Evolutionary conservation across 495 filamentous ascomycete genomes (phyloP).

Genomic region (Tuber umbilicatum): DNA sequence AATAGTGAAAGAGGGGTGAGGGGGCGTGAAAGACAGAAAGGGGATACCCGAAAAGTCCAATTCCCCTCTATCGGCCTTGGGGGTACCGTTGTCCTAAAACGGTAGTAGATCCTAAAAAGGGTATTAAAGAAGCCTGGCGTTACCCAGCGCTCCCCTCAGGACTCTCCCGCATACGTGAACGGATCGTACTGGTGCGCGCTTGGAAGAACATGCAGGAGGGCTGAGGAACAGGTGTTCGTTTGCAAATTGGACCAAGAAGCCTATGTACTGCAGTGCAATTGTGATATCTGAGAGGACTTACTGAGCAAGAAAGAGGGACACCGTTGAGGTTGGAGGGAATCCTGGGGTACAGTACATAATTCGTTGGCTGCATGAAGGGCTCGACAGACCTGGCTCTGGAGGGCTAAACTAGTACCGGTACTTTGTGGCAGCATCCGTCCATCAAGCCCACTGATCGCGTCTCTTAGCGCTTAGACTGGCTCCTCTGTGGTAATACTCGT

Average conservation of each 20-base stretch:
- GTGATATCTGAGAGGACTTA: slow-evolving; percentile 39
- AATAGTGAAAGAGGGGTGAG: neutral
- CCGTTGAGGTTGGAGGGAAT: slow-evolving; percentile 35
- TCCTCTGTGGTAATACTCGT: slow-evolving; percentile 19
- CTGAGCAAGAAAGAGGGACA: slow-evolving; percentile 30
- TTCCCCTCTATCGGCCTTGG: neutral
- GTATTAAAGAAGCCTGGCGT: slow-evolving; percentile 14
- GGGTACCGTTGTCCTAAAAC: slow-evolving; percentile 18
- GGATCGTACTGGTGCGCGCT: slow-evolving; percentile 39
- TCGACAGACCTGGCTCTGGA: slow-evolving; percentile 24
- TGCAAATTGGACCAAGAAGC: slow-evolving; percentile 36
- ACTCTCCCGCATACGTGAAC: slow-evolving; percentile 40
- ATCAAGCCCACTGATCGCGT: slow-evolving; percentile 17
- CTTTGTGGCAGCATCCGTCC: slow-evolving; percentile 23
- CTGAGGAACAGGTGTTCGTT: slow-evolving; percentile 42
- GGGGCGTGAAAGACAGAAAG: neutral
- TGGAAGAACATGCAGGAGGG: slow-evolving; percentile 39
- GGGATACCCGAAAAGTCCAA: neutral
- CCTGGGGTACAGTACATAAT: slow-evolving; percentile 33
- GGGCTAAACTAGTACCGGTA: slow-evolving; percentile 18
- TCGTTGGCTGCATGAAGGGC: slow-evolving; percentile 31
- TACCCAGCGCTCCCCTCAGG: slow-evolving; percentile 8
- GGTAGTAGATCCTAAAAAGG: slow-evolving; percentile 28
- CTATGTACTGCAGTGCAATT: slow-evolving; percentile 17
- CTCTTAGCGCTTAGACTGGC: slow-evolving; percentile 9